Base-by-base conservation (phyloP, 352 stramenopile genomes). In the Globisporangium irregulare region DNA sequence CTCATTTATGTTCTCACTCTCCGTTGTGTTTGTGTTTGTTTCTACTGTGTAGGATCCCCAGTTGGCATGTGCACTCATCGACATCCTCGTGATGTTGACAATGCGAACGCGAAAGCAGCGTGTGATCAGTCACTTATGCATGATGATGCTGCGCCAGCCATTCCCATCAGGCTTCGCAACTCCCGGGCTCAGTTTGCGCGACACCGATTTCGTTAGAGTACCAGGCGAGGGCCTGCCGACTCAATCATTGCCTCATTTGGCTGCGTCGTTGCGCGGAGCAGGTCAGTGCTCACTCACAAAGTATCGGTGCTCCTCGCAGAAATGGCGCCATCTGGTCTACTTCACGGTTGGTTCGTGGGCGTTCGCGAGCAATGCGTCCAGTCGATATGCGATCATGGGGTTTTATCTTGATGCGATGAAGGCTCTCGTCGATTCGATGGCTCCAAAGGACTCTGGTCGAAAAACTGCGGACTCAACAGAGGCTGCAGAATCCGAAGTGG, bases 301-400 rank as follows among this genome's bases (percentile, higher is more conserved):
- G 36, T 87, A 87, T 27, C 79, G 79, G 32, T 89, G 75, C 32
- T 41, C 56, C 12, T 79, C 74, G 2, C 27, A 72, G 6, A 83
- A 78, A 62, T 87, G 77, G 79, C 72, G 70, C 5, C 79, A 91
- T 68, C 68, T 91, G 22, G 59, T 75, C 7, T 86, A 86, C 68
- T 70, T 91, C 7, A 66, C 86, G 24, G 81, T 91, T 43, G 84
- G 84, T 1, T 82, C 73, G 1, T 94, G 84, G 84, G 62, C 77
- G 14, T 79, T 82, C 27, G 70, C 76, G 7, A 56, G 70, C 22
- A 80, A 69, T 36, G 60, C 75, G 25, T 66, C 66, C 14, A 65
- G 56, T 18, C 75, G 78, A 22, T 74, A 76, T 0, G 69, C 67
- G 15, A 9, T 89, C 20, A 36, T 89, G 15, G 56, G 63, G 22